Base-by-base conservation (phyloP, 1,284 basidiomycete species). In the Apiotrichum brassicae region DNA sequence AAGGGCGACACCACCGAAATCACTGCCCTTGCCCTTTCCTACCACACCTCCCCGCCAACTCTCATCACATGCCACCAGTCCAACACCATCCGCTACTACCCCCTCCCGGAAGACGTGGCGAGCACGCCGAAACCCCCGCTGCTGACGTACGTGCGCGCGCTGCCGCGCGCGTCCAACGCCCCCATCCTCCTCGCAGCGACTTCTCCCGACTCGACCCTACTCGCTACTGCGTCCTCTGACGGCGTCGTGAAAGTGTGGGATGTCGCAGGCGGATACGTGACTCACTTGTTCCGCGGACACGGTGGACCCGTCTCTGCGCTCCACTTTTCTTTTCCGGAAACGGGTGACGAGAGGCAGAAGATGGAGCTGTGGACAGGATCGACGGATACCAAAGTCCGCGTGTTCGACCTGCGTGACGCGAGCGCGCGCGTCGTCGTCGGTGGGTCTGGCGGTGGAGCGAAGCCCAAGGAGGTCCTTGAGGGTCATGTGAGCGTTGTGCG, bases 241-340 rank as follows among this genome's bases (percentile, higher is more conserved):
- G 94, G 95, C 14, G 81, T 88, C 19, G 94, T 97, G 49, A 97
- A 97, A 77, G 87, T 99, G 9, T 98, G 92, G 91, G 87, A 97
- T 68, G 81, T 94, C 39, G 75, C 79, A 3, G 83, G 84, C 18
- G 94, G 91, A 9, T 93, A 85, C 69, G 82, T 88, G 35, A 99
- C 95, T 0, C 95, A 99, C 71, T 80, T 92, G 13, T 93, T 97
- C 78, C 87, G 87, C 64, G 94, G 94, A 11, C 95, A 97, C 65
- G 95, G 93, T 7, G 94, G 95, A 16, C 87, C 97, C 45, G 86
- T 97, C 61, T 90, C 87, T 55, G 87, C 95, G 9, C 76, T 95
- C 45, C 77, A 80, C 38, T 97, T 94, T 74, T 84, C 85, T 67
- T 86, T 65, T 80, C 84, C 48, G 76, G 77, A 54, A 76, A 83